phyloP scores from a whole-genome alignment of 176 grass and related monocot species.

The Paspalum vaginatum region DNA sequence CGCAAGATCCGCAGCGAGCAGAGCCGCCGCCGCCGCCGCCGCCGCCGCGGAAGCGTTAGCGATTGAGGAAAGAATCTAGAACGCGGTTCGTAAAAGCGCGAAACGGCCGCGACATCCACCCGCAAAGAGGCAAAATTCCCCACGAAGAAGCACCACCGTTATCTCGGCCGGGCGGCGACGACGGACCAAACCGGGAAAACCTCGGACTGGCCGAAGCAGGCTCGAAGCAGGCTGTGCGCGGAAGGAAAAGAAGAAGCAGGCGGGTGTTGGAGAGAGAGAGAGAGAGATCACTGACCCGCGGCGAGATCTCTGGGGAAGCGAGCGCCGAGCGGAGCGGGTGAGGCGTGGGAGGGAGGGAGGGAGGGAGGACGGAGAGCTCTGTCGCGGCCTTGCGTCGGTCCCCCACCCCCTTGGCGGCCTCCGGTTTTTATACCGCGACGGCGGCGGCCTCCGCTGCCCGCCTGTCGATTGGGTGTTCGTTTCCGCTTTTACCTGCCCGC shows the following conservation, averaged over 20 bases:
- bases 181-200: not conserved
- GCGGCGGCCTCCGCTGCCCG: not conserved
- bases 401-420: not conserved
- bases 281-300: conserved; percentile 34
- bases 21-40: not conserved
- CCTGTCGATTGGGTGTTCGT: not conserved
- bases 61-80: conserved; percentile 10
- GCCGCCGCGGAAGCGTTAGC: not conserved
- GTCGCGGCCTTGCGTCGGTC: conserved; percentile 13
- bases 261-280: not conserved
- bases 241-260: too few relatives aligned
- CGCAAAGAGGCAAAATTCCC: not conserved
- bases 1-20: conserved; percentile 39
- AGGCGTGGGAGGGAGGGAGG: too few relatives aligned
- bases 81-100: not conserved
- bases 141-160: not conserved
- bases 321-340: not conserved
- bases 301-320: conserved; percentile 19
- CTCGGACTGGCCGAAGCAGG: conserved; percentile 20
- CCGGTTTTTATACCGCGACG: conserved; percentile 41
- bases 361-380: not conserved
- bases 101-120: not conserved
- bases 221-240: not conserved
- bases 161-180: not conserved
- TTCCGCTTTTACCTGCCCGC: conserved; percentile 29